Evolutionary conservation across 345 rosid genomes (phyloP), one percentile per base, ranked within the genome.

Genomic region (Carallia brachiata): DNA sequence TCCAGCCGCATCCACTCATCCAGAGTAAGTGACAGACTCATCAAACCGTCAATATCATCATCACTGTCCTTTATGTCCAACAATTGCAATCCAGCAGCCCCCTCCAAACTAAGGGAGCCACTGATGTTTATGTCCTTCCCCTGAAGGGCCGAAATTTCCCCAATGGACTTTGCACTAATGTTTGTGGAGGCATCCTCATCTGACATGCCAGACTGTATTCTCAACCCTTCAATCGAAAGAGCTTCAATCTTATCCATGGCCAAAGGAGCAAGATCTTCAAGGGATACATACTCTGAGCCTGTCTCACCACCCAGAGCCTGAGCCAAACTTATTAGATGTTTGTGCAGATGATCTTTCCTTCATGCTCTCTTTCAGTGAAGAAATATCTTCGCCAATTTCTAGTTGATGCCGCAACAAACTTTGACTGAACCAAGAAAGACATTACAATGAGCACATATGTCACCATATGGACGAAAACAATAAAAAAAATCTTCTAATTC

Each of bases 241-340:
- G 96, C 96, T 86, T 94, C 98, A 65, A 94, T 89, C 85, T 94
- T 93, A 80, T 91, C 91, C 93, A 94, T 86, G 63, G 98, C 98
- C 82, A 94, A 79, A 64, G 97, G 98, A 72, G 98, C 98, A 65
- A 94, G 91, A 76, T 94, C 93, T 81, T 94, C 98, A 34, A 94
- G 85, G 74, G 96, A 89, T 70, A 87, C 97, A 77, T 84, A 93
- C 61, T 93, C 97, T 5, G 89, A 75, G 70, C 79, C 85, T 63
- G 74, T 67, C 63, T 78, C 88, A 66, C 48, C 78, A 70, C 75
- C 75, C 36, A 27, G 87, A 76, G 67, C 73, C 69, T 70, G 90
- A 81, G 66, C 73, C 75, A 13, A 62, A 40, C 66, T 72, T 81
- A 52, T 69, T 79, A 66, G 83, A 70, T 76, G 75, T 80, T 53